A percentile compares a stretch with the other conserved stretches of the same genome.
Evolutionary conservation across 768 basidiomycete genomes (phyloP).

Genomic region (Phylloporus sp.): DNA sequence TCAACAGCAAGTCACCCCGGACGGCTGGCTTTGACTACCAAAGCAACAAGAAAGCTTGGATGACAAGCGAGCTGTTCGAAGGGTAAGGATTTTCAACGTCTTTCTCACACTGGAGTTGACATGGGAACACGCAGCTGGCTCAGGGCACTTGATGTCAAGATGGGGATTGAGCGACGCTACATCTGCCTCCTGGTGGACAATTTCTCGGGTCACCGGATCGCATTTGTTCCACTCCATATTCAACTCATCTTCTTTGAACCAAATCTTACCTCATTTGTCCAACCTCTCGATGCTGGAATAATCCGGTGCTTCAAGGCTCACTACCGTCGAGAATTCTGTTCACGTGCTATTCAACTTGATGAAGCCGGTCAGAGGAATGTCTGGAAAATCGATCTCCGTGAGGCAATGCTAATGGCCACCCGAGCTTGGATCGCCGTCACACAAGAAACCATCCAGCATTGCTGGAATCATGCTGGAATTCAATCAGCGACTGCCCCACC

Average conservation of each 20-base stretch:
- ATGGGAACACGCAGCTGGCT: not conserved
- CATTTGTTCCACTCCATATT: not conserved
- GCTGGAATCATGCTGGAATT: too few relatives aligned
- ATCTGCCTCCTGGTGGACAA: not conserved
- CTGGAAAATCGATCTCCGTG: too few relatives aligned
- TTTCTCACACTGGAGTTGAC: too few relatives aligned
- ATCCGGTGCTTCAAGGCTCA: not conserved
- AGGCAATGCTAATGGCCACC: too few relatives aligned
- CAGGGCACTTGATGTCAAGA: not conserved
- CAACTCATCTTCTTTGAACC: not conserved
- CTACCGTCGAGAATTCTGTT: too few relatives aligned
- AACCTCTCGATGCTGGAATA: not conserved
- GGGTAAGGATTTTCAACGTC: not conserved
- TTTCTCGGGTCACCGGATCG: not conserved
- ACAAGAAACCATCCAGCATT: too few relatives aligned
- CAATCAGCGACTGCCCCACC: too few relatives aligned
- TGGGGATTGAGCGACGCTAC: not conserved
- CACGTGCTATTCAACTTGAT: too few relatives aligned
- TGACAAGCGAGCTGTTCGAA: not conserved
- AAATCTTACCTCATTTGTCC: not conserved
- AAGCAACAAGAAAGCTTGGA: not conserved
- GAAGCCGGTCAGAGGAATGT: too few relatives aligned
- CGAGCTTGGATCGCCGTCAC: too few relatives aligned
- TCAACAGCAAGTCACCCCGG: too few relatives aligned
- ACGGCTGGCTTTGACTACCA: not conserved